Evolutionary conservation across 2,329 filamentous ascomycete species (phyloP).

Genomic region (Pseudophaeomoniella oleicola): DNA sequence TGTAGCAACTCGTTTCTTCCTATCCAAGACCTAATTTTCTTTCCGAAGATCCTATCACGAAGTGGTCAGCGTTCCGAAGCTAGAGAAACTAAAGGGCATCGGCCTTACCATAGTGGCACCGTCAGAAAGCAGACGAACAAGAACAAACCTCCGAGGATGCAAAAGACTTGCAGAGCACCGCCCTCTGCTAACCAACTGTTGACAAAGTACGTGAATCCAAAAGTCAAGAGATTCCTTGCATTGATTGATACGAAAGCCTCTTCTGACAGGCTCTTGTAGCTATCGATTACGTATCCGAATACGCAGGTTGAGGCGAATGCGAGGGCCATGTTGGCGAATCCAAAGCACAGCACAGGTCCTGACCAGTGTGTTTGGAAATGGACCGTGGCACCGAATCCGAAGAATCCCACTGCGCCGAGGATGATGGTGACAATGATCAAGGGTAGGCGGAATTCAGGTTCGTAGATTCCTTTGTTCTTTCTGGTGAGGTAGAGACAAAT

Average conservation of each 20-base stretch:
- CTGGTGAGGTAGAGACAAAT: constrained; percentile 20
- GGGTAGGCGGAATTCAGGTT: constrained; percentile 28
- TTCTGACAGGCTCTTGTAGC: constrained; percentile 30
- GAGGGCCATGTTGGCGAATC: constrained; percentile 33
- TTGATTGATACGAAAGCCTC: constrained; percentile 39
- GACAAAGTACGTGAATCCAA: constrained; percentile 28
- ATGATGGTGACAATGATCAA: constrained; percentile 26
- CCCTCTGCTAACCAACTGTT: constrained; percentile 18
- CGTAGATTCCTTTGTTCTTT: constrained; percentile 24
- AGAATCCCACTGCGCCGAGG: constrained; percentile 30
- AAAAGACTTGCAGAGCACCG: constrained; percentile 18
- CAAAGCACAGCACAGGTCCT: constrained; percentile 33
- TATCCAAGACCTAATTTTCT: constrained; percentile 29
- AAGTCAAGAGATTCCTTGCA: constrained; percentile 32
- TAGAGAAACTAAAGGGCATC: neutral
- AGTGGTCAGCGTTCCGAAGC: constrained; percentile 3
- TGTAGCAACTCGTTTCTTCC: constrained; percentile 21
- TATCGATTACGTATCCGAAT: constrained; percentile 37
- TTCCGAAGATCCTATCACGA: constrained; percentile 28
- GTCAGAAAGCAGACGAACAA: constrained; percentile 30
- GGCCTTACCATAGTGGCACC: constrained; percentile 28
- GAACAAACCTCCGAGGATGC: constrained; percentile 26
- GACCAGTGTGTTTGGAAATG: constrained; percentile 33
- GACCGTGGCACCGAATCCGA: constrained; percentile 31
- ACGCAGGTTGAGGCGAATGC: constrained; percentile 33